Conservation (phyloP, 441 rosid genomes). For the Eugenia klotzschiana region DNA sequence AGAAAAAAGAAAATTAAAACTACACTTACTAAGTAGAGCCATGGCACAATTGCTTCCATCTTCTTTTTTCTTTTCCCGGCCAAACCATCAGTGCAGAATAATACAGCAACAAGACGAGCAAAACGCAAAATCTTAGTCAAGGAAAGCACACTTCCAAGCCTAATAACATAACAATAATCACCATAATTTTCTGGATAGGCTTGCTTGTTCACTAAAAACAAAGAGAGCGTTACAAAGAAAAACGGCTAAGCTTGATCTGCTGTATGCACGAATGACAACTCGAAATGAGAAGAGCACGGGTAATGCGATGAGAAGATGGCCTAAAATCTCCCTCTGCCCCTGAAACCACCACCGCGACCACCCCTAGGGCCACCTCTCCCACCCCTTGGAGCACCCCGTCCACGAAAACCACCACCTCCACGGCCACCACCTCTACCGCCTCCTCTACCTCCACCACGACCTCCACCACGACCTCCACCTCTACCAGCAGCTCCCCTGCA, state of each 20-base stretch:
- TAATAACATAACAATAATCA: neutral
- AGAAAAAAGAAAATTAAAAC: neutral
- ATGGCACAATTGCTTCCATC: neutral
- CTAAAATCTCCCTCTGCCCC: conserved; percentile 75
- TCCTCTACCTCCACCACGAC: conserved; percentile 50
- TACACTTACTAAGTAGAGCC: neutral
- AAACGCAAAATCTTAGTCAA: neutral
- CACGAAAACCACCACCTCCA: conserved; percentile 38
- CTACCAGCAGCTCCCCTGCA: conserved; percentile 40
- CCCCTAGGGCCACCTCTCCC: conserved; percentile 54
- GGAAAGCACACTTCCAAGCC: neutral
- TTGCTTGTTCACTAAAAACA: neutral
- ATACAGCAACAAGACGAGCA: neutral
- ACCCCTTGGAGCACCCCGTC: conserved; percentile 67
- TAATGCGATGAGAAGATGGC: conserved; percentile 6
- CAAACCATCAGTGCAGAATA: neutral
- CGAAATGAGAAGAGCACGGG: conserved; percentile 2
- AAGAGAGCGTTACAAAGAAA: neutral
- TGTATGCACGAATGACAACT: conserved; percentile 5
- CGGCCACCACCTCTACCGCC: conserved; percentile 15
- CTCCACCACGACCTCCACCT: conserved; percentile 47
- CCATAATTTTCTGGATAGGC: neutral
- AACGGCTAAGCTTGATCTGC: neutral
- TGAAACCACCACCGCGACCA: conserved; percentile 58
- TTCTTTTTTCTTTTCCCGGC: neutral